Evolutionary conservation across 257 asterid genomes (phyloP), one percentile per base, ranked within the genome.

Genomic region (Penstemon eatonii): DNA sequence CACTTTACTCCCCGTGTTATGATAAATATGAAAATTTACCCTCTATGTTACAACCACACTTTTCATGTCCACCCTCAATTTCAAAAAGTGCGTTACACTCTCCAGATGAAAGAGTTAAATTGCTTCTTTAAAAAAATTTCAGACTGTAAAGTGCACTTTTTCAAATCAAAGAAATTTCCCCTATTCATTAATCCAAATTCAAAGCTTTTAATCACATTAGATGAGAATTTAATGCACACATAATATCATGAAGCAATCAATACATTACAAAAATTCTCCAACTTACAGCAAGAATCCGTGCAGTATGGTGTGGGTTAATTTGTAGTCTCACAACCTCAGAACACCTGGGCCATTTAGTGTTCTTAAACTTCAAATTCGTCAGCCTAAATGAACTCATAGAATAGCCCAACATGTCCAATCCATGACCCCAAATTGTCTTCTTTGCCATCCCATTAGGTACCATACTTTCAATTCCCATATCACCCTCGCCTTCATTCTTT

Each of bases 371-470:
- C 60, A 89, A 63, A 78, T 89, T 85, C 0, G 91, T 79, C 4
- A 85, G 69, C 67, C 86, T 66, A 0, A 85, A 47, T 0, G 91
- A 80, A 63, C 72, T 85, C 45, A 89, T 72, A 1, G 95, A 84
- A 42, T 89, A 89, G 41, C 91, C 92, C 76, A 89, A 59, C 81
- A 78, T 71, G 60, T 87, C 90, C 71, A 77, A 6, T 11, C 95
- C 95, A 44, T 80, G 96, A 1, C 80, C 85, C 96, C 96, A 89
- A 0, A 89, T 1, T 0, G 82, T 77, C 81, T 89, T 89, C 74
- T 79, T 87, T 0, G 68, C 75, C 77, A 68, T 63, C 71, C 89
- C 87, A 33, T 33, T 43, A 0, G 92, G 92, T 11, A 84, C 56
- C 73, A 89, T 47, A n/a, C 72, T 73, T 46, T 89, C 96, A 0